phyloP scores from a whole-genome alignment of 805 yeast genomes.

The Lachancea cidri region DNA sequence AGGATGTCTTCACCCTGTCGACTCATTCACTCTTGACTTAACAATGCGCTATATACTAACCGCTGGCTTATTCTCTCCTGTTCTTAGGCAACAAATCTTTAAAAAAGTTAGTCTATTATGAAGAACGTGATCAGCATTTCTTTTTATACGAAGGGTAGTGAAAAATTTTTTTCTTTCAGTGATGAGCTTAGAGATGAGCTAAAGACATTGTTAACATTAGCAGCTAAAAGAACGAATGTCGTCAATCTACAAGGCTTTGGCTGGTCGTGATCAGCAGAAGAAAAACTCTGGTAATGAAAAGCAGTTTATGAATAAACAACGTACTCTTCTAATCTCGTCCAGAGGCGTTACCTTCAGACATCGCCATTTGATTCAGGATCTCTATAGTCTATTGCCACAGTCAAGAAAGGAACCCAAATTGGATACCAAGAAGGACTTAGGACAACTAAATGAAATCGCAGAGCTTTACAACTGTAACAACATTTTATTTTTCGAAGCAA shows the following conservation, averaged over 20 bases:
- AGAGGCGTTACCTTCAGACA: conserved; percentile 95
- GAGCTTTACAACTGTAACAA: conserved; percentile 97
- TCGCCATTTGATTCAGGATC: conserved; percentile 85
- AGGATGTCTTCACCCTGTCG: conserved; percentile 3
- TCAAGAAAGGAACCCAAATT: conserved; percentile 94
- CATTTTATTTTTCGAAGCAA: conserved; percentile 86
- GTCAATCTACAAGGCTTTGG: conserved; percentile 64
- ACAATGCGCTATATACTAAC: background rate
- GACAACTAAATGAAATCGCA: conserved; percentile 90
- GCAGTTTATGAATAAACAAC: conserved; percentile 75
- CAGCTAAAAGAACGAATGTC: conserved; percentile 43
- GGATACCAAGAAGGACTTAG: conserved; percentile 85
- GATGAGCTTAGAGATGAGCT: conserved; percentile 6
- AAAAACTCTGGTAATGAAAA: conserved; percentile 35
- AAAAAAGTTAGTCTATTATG: background rate
- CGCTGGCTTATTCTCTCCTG: background rate
- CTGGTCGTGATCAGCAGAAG: conserved; percentile 38
- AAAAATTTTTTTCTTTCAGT: background rate
- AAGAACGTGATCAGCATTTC: background rate
- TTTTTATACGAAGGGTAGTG: conserved; percentile 1
- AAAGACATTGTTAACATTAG: background rate
- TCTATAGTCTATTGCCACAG: conserved; percentile 79
- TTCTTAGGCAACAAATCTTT: background rate
- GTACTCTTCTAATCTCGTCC: conserved; percentile 83
- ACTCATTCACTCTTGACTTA: conserved; percentile 1